phyloP scores from a whole-genome alignment of 2,329 filamentous ascomycete species.

The Sarocladium kiliense region DNA sequence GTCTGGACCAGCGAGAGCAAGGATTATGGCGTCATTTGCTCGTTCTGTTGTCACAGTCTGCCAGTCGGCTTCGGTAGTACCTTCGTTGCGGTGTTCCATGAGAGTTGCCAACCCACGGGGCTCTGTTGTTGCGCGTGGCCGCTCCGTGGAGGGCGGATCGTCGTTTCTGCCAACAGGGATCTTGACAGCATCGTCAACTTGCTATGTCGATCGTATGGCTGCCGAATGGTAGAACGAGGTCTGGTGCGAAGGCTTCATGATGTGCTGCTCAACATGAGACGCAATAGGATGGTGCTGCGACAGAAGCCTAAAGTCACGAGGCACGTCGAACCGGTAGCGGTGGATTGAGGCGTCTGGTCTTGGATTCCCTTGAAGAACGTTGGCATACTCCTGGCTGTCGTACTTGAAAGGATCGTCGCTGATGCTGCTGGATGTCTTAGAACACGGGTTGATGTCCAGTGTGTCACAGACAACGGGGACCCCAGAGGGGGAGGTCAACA shows the following conservation, averaged over 20 bases:
- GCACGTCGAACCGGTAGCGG: slow-evolving; percentile 2
- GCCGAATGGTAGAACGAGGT: slow-evolving; percentile 30
- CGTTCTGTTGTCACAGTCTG: slow-evolving; percentile 29
- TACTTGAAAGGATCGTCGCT: slow-evolving; percentile 42
- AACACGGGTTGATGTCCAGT: slow-evolving; percentile 12
- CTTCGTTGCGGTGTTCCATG: background rate
- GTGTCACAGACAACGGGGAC: background rate
- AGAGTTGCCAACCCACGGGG: background rate
- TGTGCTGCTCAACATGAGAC: background rate
- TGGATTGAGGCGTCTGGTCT: background rate
- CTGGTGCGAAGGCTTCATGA: background rate
- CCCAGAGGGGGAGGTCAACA: background rate
- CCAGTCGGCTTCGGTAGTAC: slow-evolving; percentile 22
- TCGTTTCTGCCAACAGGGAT: slow-evolving; percentile 23
- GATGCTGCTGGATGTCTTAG: slow-evolving; percentile 27
- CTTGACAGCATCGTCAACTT: slow-evolving; percentile 34
- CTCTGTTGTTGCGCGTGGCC: background rate
- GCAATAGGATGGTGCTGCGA: background rate
- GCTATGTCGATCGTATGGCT: slow-evolving; percentile 34
- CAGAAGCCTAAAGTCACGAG: slow-evolving; percentile 1
- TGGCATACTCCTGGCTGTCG: slow-evolving; percentile 32
- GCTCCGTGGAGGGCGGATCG: background rate
- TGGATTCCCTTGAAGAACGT: slow-evolving; percentile 23
- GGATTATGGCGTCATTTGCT: slow-evolving; percentile 15
- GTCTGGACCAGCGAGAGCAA: slow-evolving; percentile 18